Evolutionary conservation across 2,329 filamentous ascomycete species (phyloP), one percentile per base, ranked within the genome.

Genomic region (Nemania diffusa): DNA sequence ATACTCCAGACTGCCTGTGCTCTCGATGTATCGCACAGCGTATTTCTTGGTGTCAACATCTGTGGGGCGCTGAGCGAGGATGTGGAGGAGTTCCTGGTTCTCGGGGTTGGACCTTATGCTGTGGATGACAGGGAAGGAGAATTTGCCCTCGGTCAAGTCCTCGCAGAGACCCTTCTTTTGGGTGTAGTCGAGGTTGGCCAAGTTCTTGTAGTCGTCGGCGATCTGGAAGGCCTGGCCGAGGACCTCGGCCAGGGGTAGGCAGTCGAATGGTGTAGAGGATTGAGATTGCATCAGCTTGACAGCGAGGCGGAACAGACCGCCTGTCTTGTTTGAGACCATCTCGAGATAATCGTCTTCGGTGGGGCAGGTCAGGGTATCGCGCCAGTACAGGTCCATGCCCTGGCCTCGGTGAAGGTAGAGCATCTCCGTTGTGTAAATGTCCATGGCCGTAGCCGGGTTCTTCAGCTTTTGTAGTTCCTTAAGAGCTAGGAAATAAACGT

Each of bases 101-200:
- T 84, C 81, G 17, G 88, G 92, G 76, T 94, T 88, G 62, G 91
- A 83, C 67, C 92, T 91, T 73, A 98, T 97, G 78, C 92, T 91
- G 82, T 98, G 95, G 75, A 98, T 97, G 74, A 98, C 90, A 29
- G 94, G 95, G 78, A 97, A 97, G 26, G 91, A 95, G 83, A 97
- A 97, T 85, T 98, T 98, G 70, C 95, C 95, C 82, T 98, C 96
- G 0, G 94, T 97, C 73, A 98, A 82, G 80, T 98, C 96, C 83
- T 98, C 95, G 79, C 93, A 97, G 72, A 97, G 87, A 57, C 96
- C 96, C 83, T 98, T 98, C 80, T 97, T 95, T 71, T 91, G 84
- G 50, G 90, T 90, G 83, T 97, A 97, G 75, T 90, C 86, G n/a
- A 82, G 82, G 26, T 85, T 88, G 44, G 86, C 88, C 58, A 99